These are phyloP conservation scores for Entamoeba dispar DNA, from an alignment of 208 protist genomes.

Conservation along the genomic window DNA sequence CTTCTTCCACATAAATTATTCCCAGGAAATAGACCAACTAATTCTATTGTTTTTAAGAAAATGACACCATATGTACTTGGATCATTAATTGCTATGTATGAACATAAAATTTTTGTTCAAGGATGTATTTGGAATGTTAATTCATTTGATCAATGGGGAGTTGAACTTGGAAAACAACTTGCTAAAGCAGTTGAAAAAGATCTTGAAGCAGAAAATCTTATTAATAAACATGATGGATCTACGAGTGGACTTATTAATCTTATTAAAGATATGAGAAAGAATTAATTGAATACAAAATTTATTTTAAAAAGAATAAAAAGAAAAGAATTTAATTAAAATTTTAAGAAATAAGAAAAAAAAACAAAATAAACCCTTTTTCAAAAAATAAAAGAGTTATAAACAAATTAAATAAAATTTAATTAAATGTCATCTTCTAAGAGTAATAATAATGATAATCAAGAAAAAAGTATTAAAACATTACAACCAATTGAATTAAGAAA, in stretches of 20 bases:
- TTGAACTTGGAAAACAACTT: conserved; percentile 82
- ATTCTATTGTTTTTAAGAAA: conserved; percentile 68
- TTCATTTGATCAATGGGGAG: conserved; percentile 81
- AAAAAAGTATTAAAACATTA: no score
- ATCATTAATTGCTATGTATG: conserved; percentile 77
- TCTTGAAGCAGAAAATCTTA: conserved; percentile 35
- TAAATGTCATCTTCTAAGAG: no score
- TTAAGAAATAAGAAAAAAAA: no score
- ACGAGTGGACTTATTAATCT: conserved; percentile 76
- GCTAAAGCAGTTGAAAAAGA: conserved; percentile 74
- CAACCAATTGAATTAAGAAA: no score
- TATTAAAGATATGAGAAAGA: conserved; percentile 43
- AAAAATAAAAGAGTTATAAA: no score
- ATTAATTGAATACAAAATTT: neutral
- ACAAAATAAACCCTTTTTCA: no score
- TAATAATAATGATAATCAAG: no score
- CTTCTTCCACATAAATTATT: conserved; percentile 48
- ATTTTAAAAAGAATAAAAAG: no score
- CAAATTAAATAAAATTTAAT: no score
- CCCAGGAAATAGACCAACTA: conserved; percentile 70
- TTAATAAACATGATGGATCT: conserved; percentile 58
- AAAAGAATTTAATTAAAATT: no score
- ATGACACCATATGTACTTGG: conserved; percentile 66
- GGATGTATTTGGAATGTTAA: conserved; percentile 84
- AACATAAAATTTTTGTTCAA: conserved; percentile 84